Percentiles rank a stretch among this genome's conserved stretches.
phyloP scores from a whole-genome alignment of 306 rosid genomes.

The Delonix regia region DNA sequence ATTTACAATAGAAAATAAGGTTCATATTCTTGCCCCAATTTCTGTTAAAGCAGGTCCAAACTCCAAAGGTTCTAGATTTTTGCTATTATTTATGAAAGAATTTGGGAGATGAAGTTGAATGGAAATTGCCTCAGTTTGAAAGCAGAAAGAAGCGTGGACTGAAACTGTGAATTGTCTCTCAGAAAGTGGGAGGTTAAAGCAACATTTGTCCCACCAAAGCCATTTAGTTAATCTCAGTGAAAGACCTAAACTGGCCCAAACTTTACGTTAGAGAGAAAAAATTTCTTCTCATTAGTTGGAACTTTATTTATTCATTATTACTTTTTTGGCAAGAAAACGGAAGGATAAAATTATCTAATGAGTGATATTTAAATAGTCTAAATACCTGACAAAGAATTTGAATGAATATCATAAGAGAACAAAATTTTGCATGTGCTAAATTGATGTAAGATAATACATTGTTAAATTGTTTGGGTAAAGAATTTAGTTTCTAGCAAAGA shows the following conservation, averaged over 20 bases:
- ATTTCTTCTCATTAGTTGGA: background rate
- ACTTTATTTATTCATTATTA: too few species aligned
- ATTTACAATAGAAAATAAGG: too few species aligned
- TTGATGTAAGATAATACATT: background rate
- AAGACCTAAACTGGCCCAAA: background rate
- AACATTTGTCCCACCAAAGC: conserved; percentile 23
- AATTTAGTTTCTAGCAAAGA: background rate
- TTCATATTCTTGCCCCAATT: background rate
- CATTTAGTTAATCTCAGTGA: conserved; percentile 26
- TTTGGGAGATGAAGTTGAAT: background rate
- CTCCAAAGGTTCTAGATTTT: background rate
- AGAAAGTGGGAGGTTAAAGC: conserved; percentile 23
- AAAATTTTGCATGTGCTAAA: background rate
- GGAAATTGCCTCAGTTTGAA: conserved; percentile 17
- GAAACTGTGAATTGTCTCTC: conserved; percentile 37
- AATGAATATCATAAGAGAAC: too few species aligned
- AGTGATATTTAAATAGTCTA: too few species aligned
- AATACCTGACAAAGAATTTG: too few species aligned
- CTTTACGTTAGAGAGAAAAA: background rate
- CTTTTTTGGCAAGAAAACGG: too few species aligned
- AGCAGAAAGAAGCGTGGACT: conserved; percentile 30
- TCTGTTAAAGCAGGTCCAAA: background rate
- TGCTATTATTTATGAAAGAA: background rate
- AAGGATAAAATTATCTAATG: too few species aligned
- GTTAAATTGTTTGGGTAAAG: background rate